phyloP scores from a whole-genome alignment of 1,139 yeast species.

The Diutina ranongensis region DNA sequence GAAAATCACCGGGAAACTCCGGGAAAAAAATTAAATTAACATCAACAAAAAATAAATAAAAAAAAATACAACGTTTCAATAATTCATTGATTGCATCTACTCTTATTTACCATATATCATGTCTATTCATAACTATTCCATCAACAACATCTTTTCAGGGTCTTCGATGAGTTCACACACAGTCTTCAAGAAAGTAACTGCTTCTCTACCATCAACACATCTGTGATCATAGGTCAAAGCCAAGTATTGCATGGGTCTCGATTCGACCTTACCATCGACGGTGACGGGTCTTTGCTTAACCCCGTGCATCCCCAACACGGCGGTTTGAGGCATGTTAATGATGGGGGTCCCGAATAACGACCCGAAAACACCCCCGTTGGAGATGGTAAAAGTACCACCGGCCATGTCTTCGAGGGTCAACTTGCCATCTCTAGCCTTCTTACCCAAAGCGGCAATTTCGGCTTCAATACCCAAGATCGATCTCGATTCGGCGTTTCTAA shows the following conservation, averaged over 20 bases:
- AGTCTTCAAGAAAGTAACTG: slow-evolving; percentile 92
- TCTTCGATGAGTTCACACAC: slow-evolving; percentile 96
- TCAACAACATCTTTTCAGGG: slow-evolving; percentile 94
- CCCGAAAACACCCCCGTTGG: slow-evolving; percentile 99
- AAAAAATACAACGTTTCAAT: too few species aligned
- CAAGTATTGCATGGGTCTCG: slow-evolving; percentile 99
- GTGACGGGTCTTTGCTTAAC: slow-evolving; percentile 89
- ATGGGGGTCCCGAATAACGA: slow-evolving; percentile 97
- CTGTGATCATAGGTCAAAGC: slow-evolving; percentile 98
- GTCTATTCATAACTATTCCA: not conserved
- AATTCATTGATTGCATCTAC: not conserved
- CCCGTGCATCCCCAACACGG: slow-evolving; percentile 96
- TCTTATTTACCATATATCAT: not conserved
- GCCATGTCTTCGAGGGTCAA: slow-evolving; percentile 97
- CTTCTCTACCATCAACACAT: slow-evolving; percentile 97
- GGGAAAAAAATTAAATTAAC: not conserved
- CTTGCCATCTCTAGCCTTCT: slow-evolving; percentile 95
- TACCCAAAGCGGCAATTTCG: slow-evolving; percentile 73
- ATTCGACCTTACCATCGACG: slow-evolving; percentile 88
- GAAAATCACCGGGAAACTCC: not conserved
- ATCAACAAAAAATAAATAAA: too few species aligned
- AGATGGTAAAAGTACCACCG: slow-evolving; percentile 98
- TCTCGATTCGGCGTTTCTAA: slow-evolving; percentile 92
- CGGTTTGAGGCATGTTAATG: slow-evolving; percentile 96
- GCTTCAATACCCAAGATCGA: slow-evolving; percentile 83